Base-by-base conservation (phyloP, 208 protist genomes). In the Herpetomonas samuelpessoai region DNA sequence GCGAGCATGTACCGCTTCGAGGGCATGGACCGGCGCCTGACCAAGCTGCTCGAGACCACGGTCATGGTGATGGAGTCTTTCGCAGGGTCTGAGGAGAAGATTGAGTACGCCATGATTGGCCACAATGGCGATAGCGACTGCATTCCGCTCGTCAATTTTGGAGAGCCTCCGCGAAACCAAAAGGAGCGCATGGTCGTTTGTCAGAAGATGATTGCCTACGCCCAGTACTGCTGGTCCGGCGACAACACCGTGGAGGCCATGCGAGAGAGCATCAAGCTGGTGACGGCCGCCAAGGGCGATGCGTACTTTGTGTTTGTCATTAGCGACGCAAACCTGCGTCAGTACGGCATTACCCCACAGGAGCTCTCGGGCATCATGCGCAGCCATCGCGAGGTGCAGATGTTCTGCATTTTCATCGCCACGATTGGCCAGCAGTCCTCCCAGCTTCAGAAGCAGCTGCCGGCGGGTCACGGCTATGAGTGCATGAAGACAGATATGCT, bases 1-100 rank as follows among this genome's bases (percentile, higher is more conserved):
- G 93, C 88, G 10, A 92, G 78, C 66, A 98, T 98, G 92, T 97
- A 96, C 73, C 82, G 93, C 46, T 97, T 98, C 83, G 96, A 97
- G 45, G 60, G 87, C 25, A 81, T 86, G 66, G 95, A 98, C 60
- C 76, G 80, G 27, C 79, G 95, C 9, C 74, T 98, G 22, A 84
- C 88, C 3, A 88, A 90, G 55, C 68, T 95, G 64, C 56, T 97
- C 6, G 91, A 95, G 56, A 81, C 83, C 26, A 90, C 90, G 25
- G 73, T 92, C 41, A 96, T 97, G 91, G 69, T 98, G 21, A 96
- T 96, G 81, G 93, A 96, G 72, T 69, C 85, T 2, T 92, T 97
- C 41, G 72, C 84, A 18, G 93, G 93, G 4, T 91, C 90, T 71
- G 85, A 96, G 62, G 46, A 86, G 28, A 88, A 87, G 68, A 84